A percentile compares a stretch with the other conserved stretches of the same genome.
phyloP scores from a whole-genome alignment of 805 yeast species.

The Nakazawaea siamensis region DNA sequence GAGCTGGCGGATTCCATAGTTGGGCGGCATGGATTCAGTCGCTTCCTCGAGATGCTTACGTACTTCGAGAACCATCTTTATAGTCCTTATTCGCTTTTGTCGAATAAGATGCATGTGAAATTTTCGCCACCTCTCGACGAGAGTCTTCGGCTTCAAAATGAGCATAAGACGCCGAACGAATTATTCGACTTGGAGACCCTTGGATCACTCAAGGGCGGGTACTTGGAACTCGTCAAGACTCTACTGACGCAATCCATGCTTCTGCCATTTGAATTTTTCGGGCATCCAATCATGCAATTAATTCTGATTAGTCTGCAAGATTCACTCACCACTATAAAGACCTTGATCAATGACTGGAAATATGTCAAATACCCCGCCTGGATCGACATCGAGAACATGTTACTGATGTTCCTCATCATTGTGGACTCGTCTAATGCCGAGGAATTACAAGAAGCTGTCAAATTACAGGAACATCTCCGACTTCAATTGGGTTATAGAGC shows the following conservation, averaged over 20 bases:
- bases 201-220: conserved; percentile 32
- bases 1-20: conserved; percentile 17
- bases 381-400: conserved; percentile 55
- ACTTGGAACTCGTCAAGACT: conserved; percentile 48
- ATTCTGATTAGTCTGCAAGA: conserved; percentile 55
- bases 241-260: conserved; percentile 50
- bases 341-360: conserved; percentile 45
- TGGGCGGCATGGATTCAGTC: conserved; percentile 12
- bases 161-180: conserved; percentile 14
- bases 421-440: conserved; percentile 37
- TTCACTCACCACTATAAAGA: conserved; percentile 46
- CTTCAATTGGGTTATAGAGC: conserved; percentile 15
- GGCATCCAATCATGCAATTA: conserved; percentile 77
- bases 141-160: conserved; percentile 17
- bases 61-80: conserved; percentile 19
- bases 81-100: conserved; percentile 1
- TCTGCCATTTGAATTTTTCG: conserved; percentile 76
- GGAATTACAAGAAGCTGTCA: conserved; percentile 30
- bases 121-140: conserved; percentile 19
- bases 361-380: conserved; percentile 45
- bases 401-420: conserved; percentile 43
- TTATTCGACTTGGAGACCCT: conserved; percentile 14
- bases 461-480: conserved; percentile 23
- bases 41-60: conserved; percentile 16
- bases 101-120: conserved; percentile 15